Percentiles rank a stretch among this genome's conserved stretches.
These are phyloP conservation scores for Cystoderma amianthinum DNA, from an alignment of 768 basidiomycete species.

Conservation along the genomic window DNA sequence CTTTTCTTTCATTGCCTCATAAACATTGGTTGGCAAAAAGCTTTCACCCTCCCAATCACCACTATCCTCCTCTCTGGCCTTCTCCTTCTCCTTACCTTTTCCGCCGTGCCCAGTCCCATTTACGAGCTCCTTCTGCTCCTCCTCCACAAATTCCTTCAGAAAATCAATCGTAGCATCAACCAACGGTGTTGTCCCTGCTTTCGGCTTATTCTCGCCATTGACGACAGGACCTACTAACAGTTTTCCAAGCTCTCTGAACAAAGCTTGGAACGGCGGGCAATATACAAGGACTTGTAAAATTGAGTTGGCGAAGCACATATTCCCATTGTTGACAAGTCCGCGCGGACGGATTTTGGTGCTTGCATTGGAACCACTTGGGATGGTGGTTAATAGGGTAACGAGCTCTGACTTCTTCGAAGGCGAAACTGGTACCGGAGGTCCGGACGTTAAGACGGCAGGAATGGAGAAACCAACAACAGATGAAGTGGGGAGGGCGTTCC, in stretches of 20 bases:
- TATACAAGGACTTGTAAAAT: constrained; percentile 89
- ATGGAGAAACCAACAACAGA: constrained; percentile 71
- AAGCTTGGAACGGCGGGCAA: constrained; percentile 75
- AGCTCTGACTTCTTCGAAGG: constrained; percentile 41
- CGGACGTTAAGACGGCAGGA: constrained; percentile 34
- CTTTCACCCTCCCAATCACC: constrained; percentile 51
- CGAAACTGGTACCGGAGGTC: constrained; percentile 19
- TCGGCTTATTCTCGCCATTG: constrained; percentile 11
- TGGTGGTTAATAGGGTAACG: constrained; percentile 43
- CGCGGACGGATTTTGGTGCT: constrained; percentile 47
- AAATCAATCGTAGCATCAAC: constrained; percentile 69
- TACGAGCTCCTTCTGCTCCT: constrained; percentile 14
- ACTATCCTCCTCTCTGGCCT: constrained; percentile 27
- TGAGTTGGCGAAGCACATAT: constrained; percentile 97
- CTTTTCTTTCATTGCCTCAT: constrained; percentile 91
- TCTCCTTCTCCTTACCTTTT: constrained; percentile 33
- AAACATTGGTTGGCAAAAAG: constrained; percentile 82
- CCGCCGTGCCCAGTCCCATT: constrained; percentile 9
- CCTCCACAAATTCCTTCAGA: constrained; percentile 63
- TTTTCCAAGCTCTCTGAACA: constrained; percentile 69
- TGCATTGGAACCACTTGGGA: constrained; percentile 12
- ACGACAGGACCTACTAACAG: constrained; percentile 24
- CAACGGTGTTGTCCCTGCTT: constrained; percentile 37
- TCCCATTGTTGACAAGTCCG: constrained; percentile 90
- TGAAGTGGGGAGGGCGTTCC: constrained; percentile 57